phyloP scores from a whole-genome alignment of 768 basidiomycete species.

The Pleurotus giganteus region DNA sequence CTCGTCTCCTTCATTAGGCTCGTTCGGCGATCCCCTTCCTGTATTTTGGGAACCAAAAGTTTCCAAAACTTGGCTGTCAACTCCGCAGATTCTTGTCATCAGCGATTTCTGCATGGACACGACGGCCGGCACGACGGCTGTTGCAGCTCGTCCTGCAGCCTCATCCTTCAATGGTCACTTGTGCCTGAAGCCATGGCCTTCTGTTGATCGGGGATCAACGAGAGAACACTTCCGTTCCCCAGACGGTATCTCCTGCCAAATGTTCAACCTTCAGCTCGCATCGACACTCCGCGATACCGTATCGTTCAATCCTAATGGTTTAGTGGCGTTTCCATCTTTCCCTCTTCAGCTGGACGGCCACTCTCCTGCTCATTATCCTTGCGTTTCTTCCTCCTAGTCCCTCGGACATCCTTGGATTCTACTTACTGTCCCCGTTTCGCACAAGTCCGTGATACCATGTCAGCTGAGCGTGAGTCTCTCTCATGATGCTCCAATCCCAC shows the following conservation, averaged over 20 bases:
- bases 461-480: slow-evolving; percentile 9
- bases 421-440: slow-evolving; percentile 4
- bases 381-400: slow-evolving; percentile 1
- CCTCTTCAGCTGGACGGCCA: slow-evolving; percentile 2
- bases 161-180: slow-evolving; percentile 12
- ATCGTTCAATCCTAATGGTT: slow-evolving; percentile 27
- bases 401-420: slow-evolving; percentile 17
- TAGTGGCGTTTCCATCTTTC: slow-evolving; percentile 28
- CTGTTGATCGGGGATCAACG: slow-evolving; percentile 66
- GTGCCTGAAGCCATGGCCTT: slow-evolving; percentile 37
- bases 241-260: slow-evolving; percentile 7
- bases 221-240: slow-evolving; percentile 22
- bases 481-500: slow-evolving; percentile 14
- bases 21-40: slow-evolving; percentile 11
- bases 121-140: slow-evolving; percentile 23
- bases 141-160: slow-evolving; percentile 22
- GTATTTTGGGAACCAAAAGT: slow-evolving; percentile 13
- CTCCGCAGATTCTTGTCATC: slow-evolving; percentile 12
- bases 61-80: slow-evolving; percentile 3
- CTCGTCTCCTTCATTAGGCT: slow-evolving; percentile 12
- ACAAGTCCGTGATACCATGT: slow-evolving; percentile 1
- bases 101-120: background rate
- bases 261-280: background rate
- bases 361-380: slow-evolving; percentile 1
- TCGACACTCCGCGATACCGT: slow-evolving; percentile 20